A percentile compares a stretch with the other conserved stretches of the same genome.
phyloP scores from a whole-genome alignment of 257 asterid genomes.

The Solanum virginianum region DNA sequence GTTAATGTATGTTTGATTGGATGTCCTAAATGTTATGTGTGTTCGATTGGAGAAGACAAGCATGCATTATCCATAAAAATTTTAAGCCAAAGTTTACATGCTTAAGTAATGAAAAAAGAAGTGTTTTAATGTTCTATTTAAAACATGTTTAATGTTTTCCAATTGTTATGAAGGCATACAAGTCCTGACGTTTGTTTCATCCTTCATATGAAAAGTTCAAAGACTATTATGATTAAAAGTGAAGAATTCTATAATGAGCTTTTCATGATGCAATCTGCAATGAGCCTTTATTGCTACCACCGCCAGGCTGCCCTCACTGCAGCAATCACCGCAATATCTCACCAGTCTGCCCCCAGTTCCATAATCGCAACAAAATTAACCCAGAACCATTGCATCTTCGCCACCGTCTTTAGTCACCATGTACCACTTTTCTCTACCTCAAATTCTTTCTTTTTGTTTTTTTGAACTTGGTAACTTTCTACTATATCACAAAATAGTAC shows the following conservation, averaged over 20 bases:
- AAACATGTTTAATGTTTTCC: background rate
- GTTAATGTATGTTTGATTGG: background rate
- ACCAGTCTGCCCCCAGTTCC: background rate
- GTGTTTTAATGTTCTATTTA: background rate
- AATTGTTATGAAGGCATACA: background rate
- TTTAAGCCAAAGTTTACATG: background rate
- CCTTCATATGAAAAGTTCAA: background rate
- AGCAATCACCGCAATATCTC: background rate
- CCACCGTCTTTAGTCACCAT: background rate
- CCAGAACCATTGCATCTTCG: background rate
- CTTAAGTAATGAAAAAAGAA: too few species aligned
- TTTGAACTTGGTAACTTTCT: too few species aligned
- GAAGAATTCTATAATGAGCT: background rate
- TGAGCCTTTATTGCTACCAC: background rate
- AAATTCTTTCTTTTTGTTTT: too few species aligned
- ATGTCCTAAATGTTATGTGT: background rate
- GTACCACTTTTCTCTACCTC: too few species aligned
- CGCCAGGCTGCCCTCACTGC: background rate
- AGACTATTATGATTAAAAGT: background rate
- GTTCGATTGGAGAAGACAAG: background rate
- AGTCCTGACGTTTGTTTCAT: background rate
- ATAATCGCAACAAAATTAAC: background rate
- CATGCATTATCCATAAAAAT: background rate
- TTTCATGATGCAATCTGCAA: background rate
- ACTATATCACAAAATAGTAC: too few species aligned